phyloP scores from a whole-genome alignment of 2,329 filamentous ascomycete genomes.

The Apiospora kogelbergensis region DNA sequence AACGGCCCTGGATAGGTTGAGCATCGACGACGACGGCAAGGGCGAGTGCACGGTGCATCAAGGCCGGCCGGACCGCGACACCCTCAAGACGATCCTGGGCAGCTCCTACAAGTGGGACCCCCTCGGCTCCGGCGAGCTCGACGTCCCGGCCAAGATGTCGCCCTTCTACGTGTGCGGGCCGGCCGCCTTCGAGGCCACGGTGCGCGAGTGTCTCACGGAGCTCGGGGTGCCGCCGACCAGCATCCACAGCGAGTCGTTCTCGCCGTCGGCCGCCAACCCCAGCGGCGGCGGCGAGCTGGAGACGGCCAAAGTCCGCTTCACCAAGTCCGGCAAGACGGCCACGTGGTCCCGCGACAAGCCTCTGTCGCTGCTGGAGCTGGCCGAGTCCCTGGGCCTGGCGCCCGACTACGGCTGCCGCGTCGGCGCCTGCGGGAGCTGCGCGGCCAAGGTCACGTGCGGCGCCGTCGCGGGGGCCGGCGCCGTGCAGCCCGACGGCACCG shows the following conservation, averaged over 20 bases:
- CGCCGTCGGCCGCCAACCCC: conserved; percentile 6
- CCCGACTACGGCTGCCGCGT: conserved; percentile 25
- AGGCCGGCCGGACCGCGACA: conserved; percentile 19
- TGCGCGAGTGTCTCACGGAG: conserved; percentile 14
- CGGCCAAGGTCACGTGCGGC: conserved; percentile 20
- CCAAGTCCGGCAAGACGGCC: conserved; percentile 10
- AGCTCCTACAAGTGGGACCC: conserved; percentile 18
- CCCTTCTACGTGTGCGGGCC: conserved; percentile 21
- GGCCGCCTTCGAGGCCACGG: conserved; percentile 17
- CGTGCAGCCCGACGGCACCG: conserved; percentile 21
- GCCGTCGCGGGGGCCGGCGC: conserved; percentile 19
- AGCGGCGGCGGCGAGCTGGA: conserved; percentile 10
- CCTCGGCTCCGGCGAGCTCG: conserved; percentile 15
- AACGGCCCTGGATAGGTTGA: background rate
- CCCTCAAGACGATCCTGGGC: conserved; percentile 16
- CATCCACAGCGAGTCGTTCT: conserved; percentile 17
- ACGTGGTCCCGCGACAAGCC: conserved; percentile 20
- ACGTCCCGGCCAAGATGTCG: conserved; percentile 18
- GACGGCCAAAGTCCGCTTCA: conserved; percentile 19
- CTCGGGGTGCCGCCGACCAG: conserved; percentile 12
- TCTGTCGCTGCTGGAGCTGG: conserved; percentile 22
- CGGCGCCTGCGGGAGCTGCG: conserved; percentile 24
- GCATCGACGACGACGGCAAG: background rate
- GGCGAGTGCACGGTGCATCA: conserved; percentile 15
- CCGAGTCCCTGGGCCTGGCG: conserved; percentile 23